Conservation (phyloP, 768 basidiomycete species). For the Serendipita sp. region DNA sequence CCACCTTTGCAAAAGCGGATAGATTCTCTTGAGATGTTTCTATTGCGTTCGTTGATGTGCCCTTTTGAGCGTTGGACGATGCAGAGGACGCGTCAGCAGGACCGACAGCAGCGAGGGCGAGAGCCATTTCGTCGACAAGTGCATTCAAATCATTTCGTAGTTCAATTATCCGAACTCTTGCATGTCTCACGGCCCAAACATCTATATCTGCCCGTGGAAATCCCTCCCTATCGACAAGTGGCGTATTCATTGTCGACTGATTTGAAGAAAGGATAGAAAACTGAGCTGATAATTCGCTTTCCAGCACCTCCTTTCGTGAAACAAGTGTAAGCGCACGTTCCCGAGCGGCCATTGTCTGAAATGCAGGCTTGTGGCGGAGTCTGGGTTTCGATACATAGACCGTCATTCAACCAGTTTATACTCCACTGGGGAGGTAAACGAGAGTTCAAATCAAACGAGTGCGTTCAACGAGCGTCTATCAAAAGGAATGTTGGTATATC, state of each 20-base stretch:
- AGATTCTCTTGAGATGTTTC: constrained; percentile 14
- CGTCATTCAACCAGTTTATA: too few species aligned
- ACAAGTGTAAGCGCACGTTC: constrained; percentile 44
- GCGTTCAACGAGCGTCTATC: too few species aligned
- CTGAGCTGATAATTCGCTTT: constrained; percentile 51
- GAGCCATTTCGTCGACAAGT: constrained; percentile 50
- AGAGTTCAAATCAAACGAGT: too few species aligned
- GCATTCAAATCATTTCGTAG: constrained; percentile 61
- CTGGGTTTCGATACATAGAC: too few species aligned
- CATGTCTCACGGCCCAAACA: constrained; percentile 58
- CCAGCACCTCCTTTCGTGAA: constrained; percentile 51
- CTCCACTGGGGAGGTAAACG: too few species aligned
- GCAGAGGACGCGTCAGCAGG: constrained; percentile 17
- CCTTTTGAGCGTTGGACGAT: constrained; percentile 6
- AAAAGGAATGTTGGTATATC: too few species aligned
- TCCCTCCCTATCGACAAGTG: constrained; percentile 74
- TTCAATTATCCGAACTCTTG: constrained; percentile 64
- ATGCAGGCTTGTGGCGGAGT: too few species aligned
- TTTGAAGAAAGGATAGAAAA: constrained; percentile 48
- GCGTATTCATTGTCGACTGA: constrained; percentile 46
- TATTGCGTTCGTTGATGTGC: background rate
- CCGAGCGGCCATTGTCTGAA: constrained; percentile 8
- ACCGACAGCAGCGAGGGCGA: constrained; percentile 33
- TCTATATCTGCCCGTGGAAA: constrained; percentile 76
- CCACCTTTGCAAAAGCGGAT: constrained; percentile 63